Evolutionary conservation across 495 filamentous ascomycete species (phyloP), one percentile per base, ranked within the genome.

Genomic region (Bombardia bombarda): DNA sequence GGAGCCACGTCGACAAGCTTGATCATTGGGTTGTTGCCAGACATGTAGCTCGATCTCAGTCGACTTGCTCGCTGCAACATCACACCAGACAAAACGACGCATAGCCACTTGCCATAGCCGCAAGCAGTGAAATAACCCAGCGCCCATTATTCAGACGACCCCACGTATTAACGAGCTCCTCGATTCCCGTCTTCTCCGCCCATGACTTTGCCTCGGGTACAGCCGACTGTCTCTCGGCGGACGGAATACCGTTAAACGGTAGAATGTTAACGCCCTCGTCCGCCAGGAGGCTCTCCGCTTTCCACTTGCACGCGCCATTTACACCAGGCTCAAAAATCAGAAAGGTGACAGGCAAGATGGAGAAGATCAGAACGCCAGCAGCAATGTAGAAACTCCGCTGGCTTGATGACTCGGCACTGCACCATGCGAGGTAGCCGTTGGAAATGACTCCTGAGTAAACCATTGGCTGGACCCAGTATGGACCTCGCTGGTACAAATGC

Each of bases 241-340:
- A 18, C 19, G 45, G 39, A 3, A 43, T 7, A 7, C 45, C 33
- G 23, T 42, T 32, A 23, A 16, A 42, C 18, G 30, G 37, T 12
- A 41, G 16, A 14, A 13, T 28, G 37, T 35, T n/a, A n/a, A n/a
- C 36, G 3, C 47, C 41, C 23, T 41, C 40, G 12, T 35, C 30
- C 9, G 21, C n/a, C n/a, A 55, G 32, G 10, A 55, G 28, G 14
- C 1, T 19, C 17, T 34, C 32, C 1, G 23, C 42, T 42, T 55
- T 55, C 52, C 52, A 55, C 23, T 55, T 55, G 42, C 48, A 55
- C 18, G 52, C 52, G 14, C 48, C 52, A 42, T 51, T 55, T 33
- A 55, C 38, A 18, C 48, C 48, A 8, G 52, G 52, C 48, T 55
- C 52, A 39, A 49, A 38, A 35, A 42, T 34, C 3, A 42, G 3